Conservation (phyloP, 305 asterid genomes). For the Withania somnifera region DNA sequence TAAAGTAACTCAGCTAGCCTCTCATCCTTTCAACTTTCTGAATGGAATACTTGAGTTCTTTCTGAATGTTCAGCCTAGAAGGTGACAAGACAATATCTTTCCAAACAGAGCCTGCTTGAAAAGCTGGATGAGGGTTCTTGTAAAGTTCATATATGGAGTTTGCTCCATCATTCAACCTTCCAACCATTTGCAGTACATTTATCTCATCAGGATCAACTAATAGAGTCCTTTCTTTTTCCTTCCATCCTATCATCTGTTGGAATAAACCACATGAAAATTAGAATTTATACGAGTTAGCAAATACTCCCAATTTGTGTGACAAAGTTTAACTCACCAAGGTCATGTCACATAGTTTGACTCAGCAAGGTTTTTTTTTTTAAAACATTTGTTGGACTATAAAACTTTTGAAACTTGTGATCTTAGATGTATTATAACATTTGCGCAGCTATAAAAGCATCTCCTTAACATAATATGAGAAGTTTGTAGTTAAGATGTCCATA, state of each 20-base stretch:
- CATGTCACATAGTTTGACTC: not conserved
- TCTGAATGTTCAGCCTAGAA: slow-evolving; percentile 80
- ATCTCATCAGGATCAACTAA: slow-evolving; percentile 94
- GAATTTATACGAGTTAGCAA: not conserved
- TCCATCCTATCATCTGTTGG: slow-evolving; percentile 84
- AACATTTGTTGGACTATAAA: not conserved
- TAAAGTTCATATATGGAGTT: slow-evolving; percentile 71
- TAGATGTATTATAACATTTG: not conserved
- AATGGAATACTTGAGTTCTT: slow-evolving; percentile 84
- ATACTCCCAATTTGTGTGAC: not conserved
- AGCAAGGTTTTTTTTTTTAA: too few species aligned
- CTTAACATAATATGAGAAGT: not conserved
- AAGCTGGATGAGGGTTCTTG: slow-evolving; percentile 59
- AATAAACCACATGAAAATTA: slow-evolving; percentile 6
- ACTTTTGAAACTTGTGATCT: not conserved
- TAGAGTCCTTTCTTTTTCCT: slow-evolving; percentile 77
- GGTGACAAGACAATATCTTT: slow-evolving; percentile 92
- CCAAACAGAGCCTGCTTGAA: slow-evolving; percentile 77
- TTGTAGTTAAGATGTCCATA: not conserved
- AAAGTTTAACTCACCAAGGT: not conserved
- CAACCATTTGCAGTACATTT: slow-evolving; percentile 37
- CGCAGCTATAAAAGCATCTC: not conserved
- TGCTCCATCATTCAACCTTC: slow-evolving; percentile 55
- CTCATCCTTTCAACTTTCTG: slow-evolving; percentile 61
- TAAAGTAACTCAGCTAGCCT: slow-evolving; percentile 1